phyloP scores from a whole-genome alignment of 148 eudicot species.

The Fagopyrum tataricum region DNA sequence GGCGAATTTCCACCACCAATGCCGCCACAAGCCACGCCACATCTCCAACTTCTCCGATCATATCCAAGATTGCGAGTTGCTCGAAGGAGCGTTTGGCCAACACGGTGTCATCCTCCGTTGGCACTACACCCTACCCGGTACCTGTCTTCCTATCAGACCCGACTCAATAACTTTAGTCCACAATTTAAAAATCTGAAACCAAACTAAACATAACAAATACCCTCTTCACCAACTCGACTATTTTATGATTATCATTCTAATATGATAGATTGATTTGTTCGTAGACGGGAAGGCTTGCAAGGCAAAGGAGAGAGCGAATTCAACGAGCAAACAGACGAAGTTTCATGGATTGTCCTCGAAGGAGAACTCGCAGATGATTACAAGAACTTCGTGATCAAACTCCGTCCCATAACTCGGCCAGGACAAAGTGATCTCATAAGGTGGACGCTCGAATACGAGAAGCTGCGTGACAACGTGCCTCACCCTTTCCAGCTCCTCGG shows the following conservation, averaged over 20 bases:
- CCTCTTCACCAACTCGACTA: no score
- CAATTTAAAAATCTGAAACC: no score
- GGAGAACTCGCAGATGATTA: conserved; percentile 6
- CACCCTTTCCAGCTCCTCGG: not conserved
- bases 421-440: not conserved
- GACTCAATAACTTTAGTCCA: no score
- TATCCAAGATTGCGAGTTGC: not conserved
- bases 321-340: not conserved
- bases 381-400: conserved; percentile 2
- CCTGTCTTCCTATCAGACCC: not conserved
- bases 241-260: no score
- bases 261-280: not conserved
- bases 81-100: not conserved
- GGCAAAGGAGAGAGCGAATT: not conserved
- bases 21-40: not conserved
- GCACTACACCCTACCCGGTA: conserved; percentile 5
- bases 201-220: no score
- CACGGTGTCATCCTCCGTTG: conserved; percentile 6
- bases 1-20: not conserved
- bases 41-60: not conserved
- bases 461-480: not conserved
- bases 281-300: conserved; percentile 3
- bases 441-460: conserved; percentile 1
- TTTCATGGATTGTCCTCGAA: conserved; percentile 3
- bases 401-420: not conserved